A percentile compares a stretch with the other conserved stretches of the same genome.
These are phyloP conservation scores for Dictyostelium firmibasis DNA, from an alignment of 78 protist species.

Conservation along the genomic window DNA sequence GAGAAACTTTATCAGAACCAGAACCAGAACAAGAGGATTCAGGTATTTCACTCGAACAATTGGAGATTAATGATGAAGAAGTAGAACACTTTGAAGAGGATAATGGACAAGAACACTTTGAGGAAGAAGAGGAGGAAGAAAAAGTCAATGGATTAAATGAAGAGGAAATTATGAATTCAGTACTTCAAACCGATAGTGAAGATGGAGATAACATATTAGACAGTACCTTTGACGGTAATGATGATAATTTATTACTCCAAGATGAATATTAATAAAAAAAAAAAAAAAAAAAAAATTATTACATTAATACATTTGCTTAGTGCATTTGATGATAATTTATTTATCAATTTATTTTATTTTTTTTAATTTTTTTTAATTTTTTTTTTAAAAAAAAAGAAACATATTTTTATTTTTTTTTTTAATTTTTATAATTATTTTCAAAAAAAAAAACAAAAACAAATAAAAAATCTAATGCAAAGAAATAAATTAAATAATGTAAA, in stretches of 20 bases:
- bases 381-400: too few species aligned
- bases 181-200: not conserved
- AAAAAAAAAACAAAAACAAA: too few species aligned
- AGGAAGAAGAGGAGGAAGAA: not conserved
- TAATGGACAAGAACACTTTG: not conserved
- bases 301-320: too few species aligned
- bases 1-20: not conserved
- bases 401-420: too few species aligned
- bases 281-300: not conserved
- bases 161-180: slow-evolving; percentile 6
- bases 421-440: not conserved
- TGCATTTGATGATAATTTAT: too few species aligned
- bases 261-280: not conserved
- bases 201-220: not conserved
- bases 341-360: too few species aligned
- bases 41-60: not conserved
- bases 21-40: not conserved
- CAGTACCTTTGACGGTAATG: not conserved
- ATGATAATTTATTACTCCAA: not conserved
- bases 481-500: not conserved
- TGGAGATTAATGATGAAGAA: not conserved
- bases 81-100: not conserved
- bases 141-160: not conserved
- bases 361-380: too few species aligned
- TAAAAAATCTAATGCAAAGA: not conserved